Conservation (phyloP, 495 filamentous ascomycete genomes). For the Hypoxylon lienhwacheense region DNA sequence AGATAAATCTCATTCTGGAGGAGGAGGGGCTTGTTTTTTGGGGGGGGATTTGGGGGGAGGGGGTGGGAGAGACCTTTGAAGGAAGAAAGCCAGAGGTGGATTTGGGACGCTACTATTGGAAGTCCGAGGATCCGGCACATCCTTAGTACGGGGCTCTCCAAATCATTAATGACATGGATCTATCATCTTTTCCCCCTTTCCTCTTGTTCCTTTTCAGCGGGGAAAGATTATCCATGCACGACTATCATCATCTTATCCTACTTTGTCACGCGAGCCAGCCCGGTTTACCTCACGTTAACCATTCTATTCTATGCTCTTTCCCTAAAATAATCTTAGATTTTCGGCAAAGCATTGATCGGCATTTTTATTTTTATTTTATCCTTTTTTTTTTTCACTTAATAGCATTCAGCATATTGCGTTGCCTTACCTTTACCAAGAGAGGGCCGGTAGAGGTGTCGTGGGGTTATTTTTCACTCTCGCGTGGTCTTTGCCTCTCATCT, state of each 20-base stretch:
- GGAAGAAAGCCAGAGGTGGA: too few relatives aligned
- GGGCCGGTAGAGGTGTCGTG: constrained; percentile 13
- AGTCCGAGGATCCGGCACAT: constrained; percentile 8
- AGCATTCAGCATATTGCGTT: constrained; percentile 35
- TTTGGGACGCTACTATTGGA: constrained; percentile 4
- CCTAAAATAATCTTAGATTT: constrained; percentile 25
- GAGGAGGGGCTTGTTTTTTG: too few relatives aligned
- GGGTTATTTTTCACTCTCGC: constrained; percentile 10
- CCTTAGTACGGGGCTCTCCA: constrained; percentile 21
- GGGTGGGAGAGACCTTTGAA: too few relatives aligned
- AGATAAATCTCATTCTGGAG: too few relatives aligned
- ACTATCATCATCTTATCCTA: background rate
- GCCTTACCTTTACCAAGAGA: constrained; percentile 12
- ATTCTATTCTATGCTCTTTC: constrained; percentile 30
- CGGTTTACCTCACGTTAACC: background rate
- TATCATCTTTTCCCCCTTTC: too few relatives aligned
- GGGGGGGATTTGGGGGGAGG: too few relatives aligned
- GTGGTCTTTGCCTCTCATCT: constrained; percentile 20
- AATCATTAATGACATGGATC: constrained; percentile 6
- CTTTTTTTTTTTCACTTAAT: constrained; percentile 23
- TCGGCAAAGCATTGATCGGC: constrained; percentile 26
- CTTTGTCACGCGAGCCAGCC: background rate
- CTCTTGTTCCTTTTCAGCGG: constrained; percentile 2
- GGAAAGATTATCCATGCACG: constrained; percentile 6
- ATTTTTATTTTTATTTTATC: too few relatives aligned